Percentiles rank a stretch among this genome's conserved stretches.
phyloP scores from a whole-genome alignment of 345 rosid species.

The Dovyalis caffra region DNA sequence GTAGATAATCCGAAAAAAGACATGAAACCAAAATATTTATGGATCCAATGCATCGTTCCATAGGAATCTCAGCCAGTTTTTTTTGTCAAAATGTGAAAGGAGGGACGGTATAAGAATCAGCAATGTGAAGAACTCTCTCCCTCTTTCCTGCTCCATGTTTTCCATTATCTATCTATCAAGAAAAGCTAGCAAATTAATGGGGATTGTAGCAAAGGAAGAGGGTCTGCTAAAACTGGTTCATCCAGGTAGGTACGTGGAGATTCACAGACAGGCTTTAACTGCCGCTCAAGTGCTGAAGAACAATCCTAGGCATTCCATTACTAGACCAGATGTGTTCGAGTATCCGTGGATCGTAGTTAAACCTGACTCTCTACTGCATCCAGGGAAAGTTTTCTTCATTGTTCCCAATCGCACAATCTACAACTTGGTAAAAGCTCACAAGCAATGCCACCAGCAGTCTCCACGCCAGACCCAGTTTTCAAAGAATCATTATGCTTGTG shows the following conservation, averaged over 20 bases:
- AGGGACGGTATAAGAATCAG: neutral
- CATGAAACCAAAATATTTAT: neutral
- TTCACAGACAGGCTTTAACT: conserved; percentile 28
- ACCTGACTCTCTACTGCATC: conserved; percentile 33
- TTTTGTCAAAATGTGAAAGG: neutral
- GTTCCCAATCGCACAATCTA: conserved; percentile 41
- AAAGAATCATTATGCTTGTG: neutral
- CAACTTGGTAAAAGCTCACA: conserved; percentile 32
- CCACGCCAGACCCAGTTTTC: conserved; percentile 12
- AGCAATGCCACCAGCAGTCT: conserved; percentile 5
- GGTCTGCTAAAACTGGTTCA: conserved; percentile 39
- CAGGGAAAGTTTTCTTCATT: conserved; percentile 43
- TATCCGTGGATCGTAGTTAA: conserved; percentile 52
- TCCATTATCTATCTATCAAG: neutral
- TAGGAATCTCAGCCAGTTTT: neutral
- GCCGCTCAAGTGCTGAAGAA: conserved; percentile 44
- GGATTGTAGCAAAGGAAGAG: neutral
- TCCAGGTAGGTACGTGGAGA: conserved; percentile 41
- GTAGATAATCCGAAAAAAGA: too few relatives aligned
- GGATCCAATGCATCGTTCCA: neutral
- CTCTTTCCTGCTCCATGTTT: neutral
- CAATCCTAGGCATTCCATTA: conserved; percentile 51
- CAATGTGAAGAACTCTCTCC: neutral
- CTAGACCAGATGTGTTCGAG: conserved; percentile 44
- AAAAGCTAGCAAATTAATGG: neutral